Evolutionary conservation across 768 basidiomycete species (phyloP), one percentile per base, ranked within the genome.

Genomic region (Fibroporia radiculosa): DNA sequence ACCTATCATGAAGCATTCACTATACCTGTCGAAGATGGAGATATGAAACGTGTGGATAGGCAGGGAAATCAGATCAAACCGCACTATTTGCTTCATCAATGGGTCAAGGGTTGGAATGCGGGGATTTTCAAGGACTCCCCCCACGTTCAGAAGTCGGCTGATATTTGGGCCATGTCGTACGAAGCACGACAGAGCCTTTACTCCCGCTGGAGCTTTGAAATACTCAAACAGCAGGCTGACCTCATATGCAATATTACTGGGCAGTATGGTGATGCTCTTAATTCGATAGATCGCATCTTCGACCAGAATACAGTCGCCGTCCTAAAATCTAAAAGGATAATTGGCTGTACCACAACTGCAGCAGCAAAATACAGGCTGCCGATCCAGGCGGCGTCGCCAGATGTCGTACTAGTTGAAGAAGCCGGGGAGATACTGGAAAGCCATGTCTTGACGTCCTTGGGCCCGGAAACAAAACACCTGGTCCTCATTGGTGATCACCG

Each of bases 401-500:
- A 69, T 7, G 69, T 84, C 1, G 57, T 84, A 3, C 63, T 84
- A 1, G 81, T 84, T 1, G 83, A 84, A 53, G 83, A 84, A 58
- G 82, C 82, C 0, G 82, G 83, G 5, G 82, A 85, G 52, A 83
- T 84, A 34, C 57, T 84, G 1, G 82, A 84, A 54, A 78, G 76
- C 46, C 82, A 84, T 51, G 62, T 82, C 28, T 49, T 84, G 29
- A 80, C 80, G 0, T 73, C 83, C 0, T 60, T 84, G 3, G 71
- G 72, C 0, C 45, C 47, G 1, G 45, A 64, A 1, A 73, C 73
- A 0, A 59, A 63, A 3, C 79, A 82, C 24, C 55, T 84, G 42
- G 75, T 84, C 51, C 64, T 85, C 4, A 84, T 85, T 24, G 82
- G 82, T 0, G 83, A 85, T 52, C 83, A 84, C 59, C 76, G 84